Conservation (phyloP, 2,329 filamentous ascomycete species). For the Rhinocladiella mackenziei region DNA sequence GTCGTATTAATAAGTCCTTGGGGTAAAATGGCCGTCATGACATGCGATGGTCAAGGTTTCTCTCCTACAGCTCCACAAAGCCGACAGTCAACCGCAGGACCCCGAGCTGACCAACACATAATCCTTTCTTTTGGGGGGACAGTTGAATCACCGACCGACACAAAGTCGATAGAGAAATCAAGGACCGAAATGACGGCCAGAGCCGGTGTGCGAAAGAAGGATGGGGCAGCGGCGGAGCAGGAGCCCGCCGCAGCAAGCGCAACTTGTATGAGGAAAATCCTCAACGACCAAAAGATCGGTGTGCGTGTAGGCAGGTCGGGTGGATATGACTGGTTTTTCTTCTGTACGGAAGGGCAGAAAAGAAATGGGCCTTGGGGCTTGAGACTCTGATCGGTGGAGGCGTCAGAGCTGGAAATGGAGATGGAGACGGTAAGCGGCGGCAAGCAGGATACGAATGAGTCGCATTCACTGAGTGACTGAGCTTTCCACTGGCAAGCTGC, state of each 20-base stretch:
- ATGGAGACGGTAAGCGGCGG: no score
- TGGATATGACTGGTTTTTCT: no score
- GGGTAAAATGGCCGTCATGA: conserved; percentile 25
- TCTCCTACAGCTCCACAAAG: conserved; percentile 16
- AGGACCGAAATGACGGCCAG: not conserved
- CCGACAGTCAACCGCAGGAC: conserved; percentile 11
- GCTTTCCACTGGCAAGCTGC: no score
- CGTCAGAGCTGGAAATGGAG: no score
- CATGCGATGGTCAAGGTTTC: conserved; percentile 15
- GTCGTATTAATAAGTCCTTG: conserved; percentile 20
- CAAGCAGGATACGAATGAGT: no score
- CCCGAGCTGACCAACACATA: conserved; percentile 14
- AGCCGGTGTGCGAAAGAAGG: not conserved
- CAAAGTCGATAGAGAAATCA: not conserved
- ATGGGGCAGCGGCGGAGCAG: not conserved
- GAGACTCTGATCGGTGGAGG: no score
- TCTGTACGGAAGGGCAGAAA: no score
- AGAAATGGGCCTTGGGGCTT: no score
- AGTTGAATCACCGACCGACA: not conserved
- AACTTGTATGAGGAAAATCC: not conserved
- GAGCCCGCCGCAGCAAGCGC: not conserved
- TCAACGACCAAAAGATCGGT: not conserved
- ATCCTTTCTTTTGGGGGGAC: conserved; percentile 12
- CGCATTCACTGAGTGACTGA: no score
- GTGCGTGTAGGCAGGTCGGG: not conserved